Percentiles rank a stretch among this genome's conserved stretches.
Evolutionary conservation across 805 yeast species (phyloP).

Genomic region (Yamadazyma sp.): DNA sequence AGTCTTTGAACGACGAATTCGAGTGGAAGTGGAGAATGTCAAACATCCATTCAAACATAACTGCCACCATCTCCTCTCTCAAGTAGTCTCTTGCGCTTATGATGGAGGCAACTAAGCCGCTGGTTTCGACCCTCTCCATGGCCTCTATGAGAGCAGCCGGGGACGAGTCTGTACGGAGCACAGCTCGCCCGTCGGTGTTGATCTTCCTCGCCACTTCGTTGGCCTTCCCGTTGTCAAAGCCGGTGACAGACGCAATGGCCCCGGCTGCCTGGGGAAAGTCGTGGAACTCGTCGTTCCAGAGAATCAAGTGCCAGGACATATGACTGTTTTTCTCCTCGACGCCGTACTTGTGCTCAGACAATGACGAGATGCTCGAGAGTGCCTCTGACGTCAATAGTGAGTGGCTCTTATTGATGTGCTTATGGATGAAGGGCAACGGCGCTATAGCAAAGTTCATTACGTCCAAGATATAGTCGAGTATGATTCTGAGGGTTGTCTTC

Average conservation of each 20-base stretch:
- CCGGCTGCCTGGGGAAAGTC: constrained; percentile 53
- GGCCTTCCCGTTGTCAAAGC: constrained; percentile 26
- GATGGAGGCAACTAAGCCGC: constrained; percentile 58
- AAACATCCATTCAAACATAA: constrained; percentile 52
- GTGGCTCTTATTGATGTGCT: constrained; percentile 25
- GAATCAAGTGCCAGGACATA: constrained; percentile 45
- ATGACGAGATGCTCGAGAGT: constrained; percentile 31
- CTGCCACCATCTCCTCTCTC: constrained; percentile 47
- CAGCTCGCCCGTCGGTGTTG: constrained; percentile 50
- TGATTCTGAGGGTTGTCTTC: constrained; percentile 28
- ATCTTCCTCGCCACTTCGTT: constrained; percentile 42
- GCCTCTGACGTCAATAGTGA: constrained; percentile 22
- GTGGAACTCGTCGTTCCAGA: constrained; percentile 84
- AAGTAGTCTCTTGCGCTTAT: constrained; percentile 49
- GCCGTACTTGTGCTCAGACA: constrained; percentile 32
- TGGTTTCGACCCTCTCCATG: constrained; percentile 40
- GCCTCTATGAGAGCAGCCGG: constrained; percentile 27
- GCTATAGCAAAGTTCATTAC: constrained; percentile 39
- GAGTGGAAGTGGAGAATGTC: constrained; percentile 30
- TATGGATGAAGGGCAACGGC: constrained; percentile 42
- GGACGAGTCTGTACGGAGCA: constrained; percentile 36
- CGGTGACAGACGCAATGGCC: constrained; percentile 41
- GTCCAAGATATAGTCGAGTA: constrained; percentile 45
- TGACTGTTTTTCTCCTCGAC: constrained; percentile 32
- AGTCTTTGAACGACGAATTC: constrained; percentile 22